These are phyloP conservation scores for Favolaschia claudopus DNA, from an alignment of 768 basidiomycete species.

Conservation along the genomic window DNA sequence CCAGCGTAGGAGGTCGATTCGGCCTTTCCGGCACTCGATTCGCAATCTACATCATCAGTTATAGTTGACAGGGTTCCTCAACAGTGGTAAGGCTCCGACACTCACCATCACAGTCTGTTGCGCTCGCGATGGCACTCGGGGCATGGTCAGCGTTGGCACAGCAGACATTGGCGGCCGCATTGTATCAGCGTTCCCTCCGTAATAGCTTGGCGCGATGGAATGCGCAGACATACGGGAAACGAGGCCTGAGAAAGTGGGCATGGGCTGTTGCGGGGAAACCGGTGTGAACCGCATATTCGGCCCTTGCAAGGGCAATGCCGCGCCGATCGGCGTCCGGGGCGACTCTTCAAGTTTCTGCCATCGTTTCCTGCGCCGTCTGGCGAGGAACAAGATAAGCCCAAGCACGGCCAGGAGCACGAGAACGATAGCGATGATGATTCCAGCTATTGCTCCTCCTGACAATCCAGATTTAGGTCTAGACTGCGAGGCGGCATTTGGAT, in stretches of 20 bases:
- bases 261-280: slow-evolving; percentile 23
- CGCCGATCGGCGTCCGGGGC: slow-evolving; percentile 26
- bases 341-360: slow-evolving; percentile 12
- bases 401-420: neutral
- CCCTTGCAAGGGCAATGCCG: slow-evolving; percentile 31
- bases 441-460: slow-evolving; percentile 13
- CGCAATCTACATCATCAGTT: slow-evolving; percentile 7
- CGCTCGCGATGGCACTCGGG: slow-evolving; percentile 15
- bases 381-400: slow-evolving; percentile 35
- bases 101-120: slow-evolving; percentile 26
- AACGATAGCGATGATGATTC: slow-evolving; percentile 2
- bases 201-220: slow-evolving; percentile 51
- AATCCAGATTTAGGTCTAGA: neutral
- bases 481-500: neutral
- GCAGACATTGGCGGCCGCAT: slow-evolving; percentile 36
- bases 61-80: slow-evolving; percentile 8
- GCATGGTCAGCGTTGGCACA: slow-evolving; percentile 30
- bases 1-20: slow-evolving; percentile 17
- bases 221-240: slow-evolving; percentile 29
- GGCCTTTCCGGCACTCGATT: slow-evolving; percentile 13
- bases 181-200: slow-evolving; percentile 29
- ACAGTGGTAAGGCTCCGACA: slow-evolving; percentile 3
- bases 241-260: slow-evolving; percentile 19
- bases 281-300: slow-evolving; percentile 24
- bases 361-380: slow-evolving; percentile 35